Evolutionary conservation across 1,284 basidiomycete species (phyloP).

Genomic region (Tylopilus orsonianus): DNA sequence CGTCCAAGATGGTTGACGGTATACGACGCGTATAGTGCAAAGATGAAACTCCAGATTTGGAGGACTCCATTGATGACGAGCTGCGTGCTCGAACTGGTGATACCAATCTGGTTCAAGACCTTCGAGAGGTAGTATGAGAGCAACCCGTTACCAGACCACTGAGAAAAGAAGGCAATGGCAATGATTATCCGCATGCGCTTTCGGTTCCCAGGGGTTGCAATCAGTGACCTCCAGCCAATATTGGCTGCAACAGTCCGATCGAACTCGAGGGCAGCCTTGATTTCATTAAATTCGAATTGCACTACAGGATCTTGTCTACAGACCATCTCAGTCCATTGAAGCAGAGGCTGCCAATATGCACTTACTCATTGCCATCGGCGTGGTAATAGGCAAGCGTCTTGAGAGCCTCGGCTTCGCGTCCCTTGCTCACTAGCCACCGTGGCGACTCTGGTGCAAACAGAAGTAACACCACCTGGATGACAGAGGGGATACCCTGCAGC

Average conservation of each 20-base stretch:
- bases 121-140: slow-evolving; percentile 65
- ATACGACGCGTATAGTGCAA: slow-evolving; percentile 56
- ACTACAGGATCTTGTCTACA: slow-evolving; percentile 66
- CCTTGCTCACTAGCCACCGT: slow-evolving; percentile 69
- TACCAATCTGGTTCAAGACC: slow-evolving; percentile 68
- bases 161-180: slow-evolving; percentile 67
- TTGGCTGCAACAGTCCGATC: too few relatives aligned
- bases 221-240: too few relatives aligned
- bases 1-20: slow-evolving; percentile 47
- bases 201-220: slow-evolving; percentile 41
- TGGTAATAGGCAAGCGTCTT: slow-evolving; percentile 73
- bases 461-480: slow-evolving; percentile 61
- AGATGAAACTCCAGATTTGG: slow-evolving; percentile 69
- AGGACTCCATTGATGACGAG: slow-evolving; percentile 73
- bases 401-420: slow-evolving; percentile 60
- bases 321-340: slow-evolving; percentile 45
- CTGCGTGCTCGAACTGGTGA: too few relatives aligned
- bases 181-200: slow-evolving; percentile 63
- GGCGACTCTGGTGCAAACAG: slow-evolving; percentile 72
- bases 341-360: slow-evolving; percentile 23
- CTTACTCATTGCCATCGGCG: slow-evolving; percentile 63
- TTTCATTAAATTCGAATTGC: slow-evolving; percentile 71
- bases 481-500: slow-evolving; percentile 65
- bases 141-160: slow-evolving; percentile 47
- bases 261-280: slow-evolving; percentile 65